Base-by-base conservation (phyloP, 2,329 filamentous ascomycete genomes). In the Cercospora sp. region DNA sequence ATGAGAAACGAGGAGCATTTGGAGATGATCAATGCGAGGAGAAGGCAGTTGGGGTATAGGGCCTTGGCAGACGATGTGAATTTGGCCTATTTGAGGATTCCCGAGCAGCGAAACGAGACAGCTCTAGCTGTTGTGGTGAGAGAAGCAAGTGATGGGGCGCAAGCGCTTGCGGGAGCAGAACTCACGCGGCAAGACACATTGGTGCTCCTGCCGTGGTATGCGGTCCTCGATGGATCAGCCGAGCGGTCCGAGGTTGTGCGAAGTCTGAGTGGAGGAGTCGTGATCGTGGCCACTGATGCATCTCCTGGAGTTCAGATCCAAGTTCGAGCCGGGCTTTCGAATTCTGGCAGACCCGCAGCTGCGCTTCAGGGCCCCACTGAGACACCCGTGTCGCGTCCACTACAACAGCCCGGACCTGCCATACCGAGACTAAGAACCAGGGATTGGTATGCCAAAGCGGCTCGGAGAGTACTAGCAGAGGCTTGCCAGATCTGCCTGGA, bases 401-500 rank as follows among this genome's bases (percentile, higher is more conserved):
- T 60, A 3, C 36, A 60, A 18, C 1, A 1, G 8, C 16, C 39
- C 2, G 63, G 42, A 51, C 5, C 63, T 3, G 53, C 18, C 4
- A 5, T 7, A 10, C 26, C 63, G 6, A 30, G 39, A 8, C 13
- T 65, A 5, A 23, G 63, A 1, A 36, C 18, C 23, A 59, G 33
- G 6, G 63, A 65, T 1, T 65, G 63, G 63, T 65, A 65, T n/a
- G 28, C 18, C 18, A 48, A 60, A 53, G 63, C 63, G 13, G 5
- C 63, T 5, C 20, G 3, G 2, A 45, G 57, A 26, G 57, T 65
- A 0, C 39, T 60, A n/a, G 23, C 5, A 18, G 31, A 45, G 7
- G 57, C 12, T 12, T 65, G 63, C 55, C 39, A 51, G 26, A 65
- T 51, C 36, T 60, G 63, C 42, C 55, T 65, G 5, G 63, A 65